phyloP scores from a whole-genome alignment of 2,329 filamentous ascomycete species.

The Colletotrichum magnum region DNA sequence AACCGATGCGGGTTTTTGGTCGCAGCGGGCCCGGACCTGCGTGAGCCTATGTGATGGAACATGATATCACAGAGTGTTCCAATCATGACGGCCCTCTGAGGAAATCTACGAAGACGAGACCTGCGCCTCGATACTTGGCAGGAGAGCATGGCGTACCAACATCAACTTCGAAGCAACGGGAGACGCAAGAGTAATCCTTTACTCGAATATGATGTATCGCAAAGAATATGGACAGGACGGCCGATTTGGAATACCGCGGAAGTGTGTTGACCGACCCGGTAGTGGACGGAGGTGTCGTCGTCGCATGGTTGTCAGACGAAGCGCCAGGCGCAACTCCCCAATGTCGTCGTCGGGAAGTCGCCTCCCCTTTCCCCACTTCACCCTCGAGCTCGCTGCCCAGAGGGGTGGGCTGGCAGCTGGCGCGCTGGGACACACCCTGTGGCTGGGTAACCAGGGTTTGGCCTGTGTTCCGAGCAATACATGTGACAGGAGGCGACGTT shows the following conservation, averaged over 20 bases:
- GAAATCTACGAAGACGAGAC: conserved; percentile 2
- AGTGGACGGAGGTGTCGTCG: conserved; percentile 6
- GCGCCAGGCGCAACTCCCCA: conserved; percentile 26
- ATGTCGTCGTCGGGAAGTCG: conserved; percentile 28
- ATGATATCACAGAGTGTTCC: conserved; percentile 25
- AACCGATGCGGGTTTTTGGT: conserved; percentile 14
- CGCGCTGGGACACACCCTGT: conserved; percentile 27
- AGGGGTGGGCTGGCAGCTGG: conserved; percentile 25
- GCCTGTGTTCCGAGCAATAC: conserved; percentile 17
- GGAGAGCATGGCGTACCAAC: conserved; percentile 22
- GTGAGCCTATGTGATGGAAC: conserved; percentile 12
- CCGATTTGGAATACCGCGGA: conserved; percentile 40
- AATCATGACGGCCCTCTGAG: conserved; percentile 23
- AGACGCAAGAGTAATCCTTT: conserved; percentile 2
- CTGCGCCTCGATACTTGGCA: conserved; percentile 18
- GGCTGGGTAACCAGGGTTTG: background rate
- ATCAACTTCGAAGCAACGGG: background rate
- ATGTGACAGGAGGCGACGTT: conserved; percentile 36
- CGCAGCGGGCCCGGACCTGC: conserved; percentile 32
- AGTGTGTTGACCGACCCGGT: conserved; percentile 19
- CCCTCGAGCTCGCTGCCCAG: conserved; percentile 1
- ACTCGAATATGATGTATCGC: conserved; percentile 28
- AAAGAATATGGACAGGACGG: conserved; percentile 2
- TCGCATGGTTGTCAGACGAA: conserved; percentile 37
- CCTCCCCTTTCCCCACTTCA: conserved; percentile 16